Evolutionary conservation across 176 grass and related monocot genomes (phyloP).

Genomic region (Avena atlantica): DNA sequence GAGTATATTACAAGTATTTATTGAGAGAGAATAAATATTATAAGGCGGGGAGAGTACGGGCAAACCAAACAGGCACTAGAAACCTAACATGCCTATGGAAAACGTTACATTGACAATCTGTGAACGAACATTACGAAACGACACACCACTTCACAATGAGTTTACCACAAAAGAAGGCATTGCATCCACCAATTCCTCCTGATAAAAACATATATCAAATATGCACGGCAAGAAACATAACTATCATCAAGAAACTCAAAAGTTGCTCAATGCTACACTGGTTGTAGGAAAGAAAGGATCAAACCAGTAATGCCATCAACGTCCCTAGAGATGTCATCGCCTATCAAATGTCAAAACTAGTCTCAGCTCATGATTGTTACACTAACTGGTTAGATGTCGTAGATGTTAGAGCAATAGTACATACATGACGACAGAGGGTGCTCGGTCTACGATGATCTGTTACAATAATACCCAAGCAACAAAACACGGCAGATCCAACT

Average conservation of each 20-base stretch:
- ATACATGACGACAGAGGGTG: constrained; percentile 36
- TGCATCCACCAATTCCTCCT: neutral
- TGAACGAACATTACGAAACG: too few species aligned
- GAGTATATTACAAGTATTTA: too few species aligned
- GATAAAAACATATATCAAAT: neutral
- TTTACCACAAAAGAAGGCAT: neutral
- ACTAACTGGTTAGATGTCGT: constrained; percentile 16
- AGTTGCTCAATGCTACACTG: neutral
- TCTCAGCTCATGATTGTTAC: neutral
- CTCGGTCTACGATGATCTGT: neutral
- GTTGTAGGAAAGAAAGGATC: neutral
- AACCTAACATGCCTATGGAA: too few species aligned
- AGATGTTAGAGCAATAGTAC: constrained; percentile 40
- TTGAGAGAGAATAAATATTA: too few species aligned
- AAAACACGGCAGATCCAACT: constrained; percentile 1
- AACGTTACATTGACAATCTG: too few species aligned
- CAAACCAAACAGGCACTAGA: too few species aligned
- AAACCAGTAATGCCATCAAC: neutral
- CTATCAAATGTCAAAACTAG: neutral
- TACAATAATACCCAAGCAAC: constrained; percentile 16
- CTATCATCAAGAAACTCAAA: neutral
- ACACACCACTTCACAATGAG: neutral
- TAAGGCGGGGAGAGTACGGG: too few species aligned
- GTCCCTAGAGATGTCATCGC: neutral
- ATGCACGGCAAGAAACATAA: neutral